phyloP scores from a whole-genome alignment of 176 grass and related monocot genomes.

The Phoenix dactylifera region DNA sequence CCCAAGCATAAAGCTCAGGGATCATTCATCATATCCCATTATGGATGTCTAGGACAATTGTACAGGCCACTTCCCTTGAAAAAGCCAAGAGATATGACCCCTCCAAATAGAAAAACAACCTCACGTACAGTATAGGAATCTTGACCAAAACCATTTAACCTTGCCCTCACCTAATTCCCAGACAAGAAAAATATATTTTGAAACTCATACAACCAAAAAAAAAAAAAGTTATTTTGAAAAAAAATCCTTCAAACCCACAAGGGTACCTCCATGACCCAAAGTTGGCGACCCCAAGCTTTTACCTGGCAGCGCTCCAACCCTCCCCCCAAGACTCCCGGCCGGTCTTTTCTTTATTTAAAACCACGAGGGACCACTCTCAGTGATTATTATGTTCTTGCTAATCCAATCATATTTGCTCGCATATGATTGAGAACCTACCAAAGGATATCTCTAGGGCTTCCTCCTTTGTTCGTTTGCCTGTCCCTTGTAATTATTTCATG shows the following conservation, averaged over 20 bases:
- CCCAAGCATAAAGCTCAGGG: constrained; percentile 4
- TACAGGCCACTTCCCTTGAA: background rate
- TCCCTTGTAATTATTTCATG: background rate
- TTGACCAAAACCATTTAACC: background rate
- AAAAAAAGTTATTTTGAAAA: no score
- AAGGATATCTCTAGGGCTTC: constrained; percentile 11
- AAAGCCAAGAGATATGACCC: background rate
- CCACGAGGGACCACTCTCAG: background rate
- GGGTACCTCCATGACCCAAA: no score
- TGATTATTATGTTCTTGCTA: constrained; percentile 4
- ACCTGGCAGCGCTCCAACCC: no score
- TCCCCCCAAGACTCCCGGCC: no score
- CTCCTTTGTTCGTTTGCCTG: background rate
- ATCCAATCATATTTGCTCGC: constrained; percentile 7
- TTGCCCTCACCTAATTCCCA: no score
- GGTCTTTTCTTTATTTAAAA: background rate
- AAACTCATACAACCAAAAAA: no score
- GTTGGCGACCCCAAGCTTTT: no score
- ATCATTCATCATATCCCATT: constrained; percentile 1
- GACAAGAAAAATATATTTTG: no score
- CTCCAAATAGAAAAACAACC: background rate
- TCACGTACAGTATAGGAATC: background rate
- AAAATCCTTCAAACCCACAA: no score
- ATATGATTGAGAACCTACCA: constrained; percentile 21
- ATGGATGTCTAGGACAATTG: background rate